These are phyloP conservation scores for Kalmanozyma brasiliensis DNA, from an alignment of 1,284 basidiomycete genomes.

Conservation along the genomic window DNA sequence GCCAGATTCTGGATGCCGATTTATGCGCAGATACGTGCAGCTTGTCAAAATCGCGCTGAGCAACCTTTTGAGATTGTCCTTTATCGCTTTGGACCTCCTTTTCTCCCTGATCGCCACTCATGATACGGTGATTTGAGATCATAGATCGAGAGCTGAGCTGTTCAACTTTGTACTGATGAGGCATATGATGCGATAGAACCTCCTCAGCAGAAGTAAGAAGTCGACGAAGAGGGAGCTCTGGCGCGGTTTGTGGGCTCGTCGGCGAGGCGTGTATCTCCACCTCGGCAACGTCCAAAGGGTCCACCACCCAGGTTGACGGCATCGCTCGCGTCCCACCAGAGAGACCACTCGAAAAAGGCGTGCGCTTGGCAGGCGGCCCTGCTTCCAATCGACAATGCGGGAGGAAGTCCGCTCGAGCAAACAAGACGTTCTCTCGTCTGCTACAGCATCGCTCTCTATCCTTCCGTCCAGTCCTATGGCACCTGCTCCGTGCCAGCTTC, in stretches of 20 bases:
- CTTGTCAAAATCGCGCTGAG: conserved; percentile 32
- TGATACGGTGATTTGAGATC: not conserved
- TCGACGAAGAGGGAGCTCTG: conserved; percentile 20
- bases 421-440: conserved; percentile 11
- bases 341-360: conserved; percentile 3
- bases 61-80: not conserved
- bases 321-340: not conserved
- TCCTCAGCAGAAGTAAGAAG: not conserved
- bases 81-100: not conserved
- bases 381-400: not conserved
- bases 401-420: conserved; percentile 2
- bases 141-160: not conserved
- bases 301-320: conserved; percentile 8
- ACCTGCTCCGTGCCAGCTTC: not conserved
- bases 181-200: too few species aligned
- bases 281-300: conserved; percentile 10
- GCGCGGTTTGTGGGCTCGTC: conserved; percentile 11
- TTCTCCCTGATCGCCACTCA: too few species aligned
- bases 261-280: conserved; percentile 11
- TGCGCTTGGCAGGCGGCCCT: not conserved
- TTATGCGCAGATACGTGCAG: conserved; percentile 16
- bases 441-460: not conserved
- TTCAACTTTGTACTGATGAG: not conserved
- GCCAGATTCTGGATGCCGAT: conserved; percentile 6
- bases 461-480: too few species aligned